Conservation (phyloP, 2,329 filamentous ascomycete genomes). For the Venturia aucupariae region DNA sequence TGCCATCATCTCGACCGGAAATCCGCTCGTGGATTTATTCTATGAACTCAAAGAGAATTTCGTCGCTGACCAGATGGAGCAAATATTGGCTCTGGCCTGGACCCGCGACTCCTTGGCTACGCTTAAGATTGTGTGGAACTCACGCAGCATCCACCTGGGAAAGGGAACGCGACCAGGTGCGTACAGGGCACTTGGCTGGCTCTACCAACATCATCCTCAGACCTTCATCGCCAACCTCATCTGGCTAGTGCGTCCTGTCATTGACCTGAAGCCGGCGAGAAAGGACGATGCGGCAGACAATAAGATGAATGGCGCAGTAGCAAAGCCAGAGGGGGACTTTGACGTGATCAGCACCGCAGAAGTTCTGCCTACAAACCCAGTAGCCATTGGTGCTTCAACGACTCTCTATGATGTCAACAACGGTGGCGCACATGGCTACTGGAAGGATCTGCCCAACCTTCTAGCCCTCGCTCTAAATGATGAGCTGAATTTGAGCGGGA, state of each 20-base stretch:
- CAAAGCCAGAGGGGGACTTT: constrained; percentile 25
- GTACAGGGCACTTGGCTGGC: constrained; percentile 48
- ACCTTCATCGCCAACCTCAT: constrained; percentile 45
- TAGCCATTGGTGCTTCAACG: constrained; percentile 13
- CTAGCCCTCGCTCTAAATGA: constrained; percentile 43
- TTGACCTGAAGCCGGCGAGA: constrained; percentile 32
- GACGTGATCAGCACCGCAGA: constrained; percentile 30
- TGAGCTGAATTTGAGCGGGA: constrained; percentile 37
- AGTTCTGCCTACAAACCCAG: neutral
- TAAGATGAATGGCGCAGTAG: constrained; percentile 24
- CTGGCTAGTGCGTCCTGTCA: constrained; percentile 48
- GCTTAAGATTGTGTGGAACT: constrained; percentile 52
- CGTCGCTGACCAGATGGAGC: constrained; percentile 28
- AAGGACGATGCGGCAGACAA: constrained; percentile 22
- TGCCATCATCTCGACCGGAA: constrained; percentile 38
- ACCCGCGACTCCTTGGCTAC: constrained; percentile 38
- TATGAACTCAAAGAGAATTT: constrained; percentile 39
- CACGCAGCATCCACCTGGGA: constrained; percentile 52
- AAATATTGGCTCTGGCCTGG: constrained; percentile 43
- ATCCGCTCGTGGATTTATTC: constrained; percentile 46
- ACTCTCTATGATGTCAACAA: constrained; percentile 22
- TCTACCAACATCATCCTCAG: constrained; percentile 44
- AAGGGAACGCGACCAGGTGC: constrained; percentile 41
- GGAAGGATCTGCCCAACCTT: constrained; percentile 53
- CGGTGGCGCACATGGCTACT: constrained; percentile 49